Percentiles rank a stretch among this genome's conserved stretches.
Conservation (phyloP, 2,329 filamentous ascomycete species). For the Pseudopyricularia cyperi region DNA sequence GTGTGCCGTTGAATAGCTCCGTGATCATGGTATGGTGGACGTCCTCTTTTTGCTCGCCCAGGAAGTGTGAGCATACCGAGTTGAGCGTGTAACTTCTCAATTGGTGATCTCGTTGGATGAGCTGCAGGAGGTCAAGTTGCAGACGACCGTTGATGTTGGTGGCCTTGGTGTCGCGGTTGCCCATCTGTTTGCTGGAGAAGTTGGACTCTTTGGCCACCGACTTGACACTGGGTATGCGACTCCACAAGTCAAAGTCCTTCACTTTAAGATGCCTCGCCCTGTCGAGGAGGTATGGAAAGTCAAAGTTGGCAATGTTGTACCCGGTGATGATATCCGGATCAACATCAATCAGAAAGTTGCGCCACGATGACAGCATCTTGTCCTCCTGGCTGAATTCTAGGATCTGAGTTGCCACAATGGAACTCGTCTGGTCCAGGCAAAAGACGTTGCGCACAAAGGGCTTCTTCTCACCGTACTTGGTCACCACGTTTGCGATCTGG, state of each 20-base stretch:
- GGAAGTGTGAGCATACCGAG: slow-evolving; percentile 85
- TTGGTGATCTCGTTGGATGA: slow-evolving; percentile 90
- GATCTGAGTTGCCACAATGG: slow-evolving; percentile 90
- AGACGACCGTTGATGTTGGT: slow-evolving; percentile 92
- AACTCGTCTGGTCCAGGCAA: slow-evolving; percentile 79
- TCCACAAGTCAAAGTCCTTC: slow-evolving; percentile 72
- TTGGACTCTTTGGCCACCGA: slow-evolving; percentile 69
- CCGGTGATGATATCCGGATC: slow-evolving; percentile 97
- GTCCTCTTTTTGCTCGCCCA: slow-evolving; percentile 97
- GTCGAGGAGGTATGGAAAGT: slow-evolving; percentile 91
- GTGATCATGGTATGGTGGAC: slow-evolving; percentile 99
- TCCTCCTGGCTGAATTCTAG: slow-evolving; percentile 71
- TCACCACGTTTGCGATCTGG: slow-evolving; percentile 95
- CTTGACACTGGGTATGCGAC: slow-evolving; percentile 56
- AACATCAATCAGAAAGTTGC: slow-evolving; percentile 75
- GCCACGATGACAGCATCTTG: slow-evolving; percentile 87
- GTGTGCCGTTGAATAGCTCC: slow-evolving; percentile 90
- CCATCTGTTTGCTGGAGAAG: slow-evolving; percentile 97
- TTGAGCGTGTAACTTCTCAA: slow-evolving; percentile 95
- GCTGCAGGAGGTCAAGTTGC: slow-evolving; percentile 85
- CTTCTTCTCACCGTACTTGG: slow-evolving; percentile 85
- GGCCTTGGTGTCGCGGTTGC: slow-evolving; percentile 82
- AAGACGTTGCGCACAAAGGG: slow-evolving; percentile 96
- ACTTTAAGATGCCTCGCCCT: slow-evolving; percentile 77
- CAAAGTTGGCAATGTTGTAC: slow-evolving; percentile 98